Conservation (phyloP, 257 asterid species). For the Ophiorrhiza pumila region DNA sequence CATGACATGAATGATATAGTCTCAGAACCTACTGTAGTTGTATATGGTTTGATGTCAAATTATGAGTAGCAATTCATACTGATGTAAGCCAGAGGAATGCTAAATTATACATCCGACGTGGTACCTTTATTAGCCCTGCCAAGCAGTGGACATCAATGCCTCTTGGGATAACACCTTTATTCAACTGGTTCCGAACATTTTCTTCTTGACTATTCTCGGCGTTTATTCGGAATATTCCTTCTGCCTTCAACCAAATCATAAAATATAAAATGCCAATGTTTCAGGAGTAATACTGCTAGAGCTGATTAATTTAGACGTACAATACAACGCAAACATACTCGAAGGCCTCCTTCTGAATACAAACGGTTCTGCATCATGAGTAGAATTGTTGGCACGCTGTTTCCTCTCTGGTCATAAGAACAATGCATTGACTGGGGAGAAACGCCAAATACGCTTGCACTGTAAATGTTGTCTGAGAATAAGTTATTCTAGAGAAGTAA, state of each 20-base stretch:
- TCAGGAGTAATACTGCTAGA: neutral
- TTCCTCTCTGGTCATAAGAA: constrained; percentile 64
- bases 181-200: constrained; percentile 54
- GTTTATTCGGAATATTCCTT: constrained; percentile 84
- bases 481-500: neutral
- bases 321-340: constrained; percentile 31
- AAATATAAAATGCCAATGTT: neutral
- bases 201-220: constrained; percentile 73
- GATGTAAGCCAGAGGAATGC: neutral
- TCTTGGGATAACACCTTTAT: constrained; percentile 60
- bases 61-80: neutral
- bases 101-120: neutral
- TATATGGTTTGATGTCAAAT: neutral
- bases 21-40: neutral
- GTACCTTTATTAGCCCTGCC: constrained; percentile 89
- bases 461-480: constrained; percentile 17
- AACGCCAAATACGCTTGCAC: constrained; percentile 81
- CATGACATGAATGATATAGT: neutral
- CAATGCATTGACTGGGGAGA: constrained; percentile 91
- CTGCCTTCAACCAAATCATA: constrained; percentile 48
- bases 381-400: constrained; percentile 76
- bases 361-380: constrained; percentile 69
- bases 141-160: constrained; percentile 83
- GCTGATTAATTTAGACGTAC: constrained; percentile 1
- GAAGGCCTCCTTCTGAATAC: constrained; percentile 74